Base-by-base conservation (phyloP, 306 rosid species). In the Trifolium subterraneum region DNA sequence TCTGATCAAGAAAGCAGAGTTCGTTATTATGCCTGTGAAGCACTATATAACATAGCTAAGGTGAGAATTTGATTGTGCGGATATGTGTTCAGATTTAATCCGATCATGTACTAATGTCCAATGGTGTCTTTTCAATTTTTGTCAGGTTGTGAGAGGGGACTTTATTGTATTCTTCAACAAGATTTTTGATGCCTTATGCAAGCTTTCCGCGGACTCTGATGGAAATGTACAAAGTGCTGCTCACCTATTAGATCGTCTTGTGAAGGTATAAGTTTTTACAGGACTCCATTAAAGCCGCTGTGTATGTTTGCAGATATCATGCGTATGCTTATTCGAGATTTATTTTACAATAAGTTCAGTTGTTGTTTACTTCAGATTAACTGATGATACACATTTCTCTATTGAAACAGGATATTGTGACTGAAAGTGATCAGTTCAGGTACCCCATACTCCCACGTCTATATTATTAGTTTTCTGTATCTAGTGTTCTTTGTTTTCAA, bases 341-440 rank as follows among this genome's bases (percentile, higher is more conserved):
- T 67, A 51, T 78, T 73, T 45, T 39, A 41, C 39, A n/a, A 19
- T 64, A 44, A 71, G 83, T 69, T 56, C 63, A 69, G 73, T 45
- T 39, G 64, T 25, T 35, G 47, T 71, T 38, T 60, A 64, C 68
- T 56, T 68, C 75, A 33, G 77, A 35, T 80, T 50, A 77, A 67
- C 59, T 75, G 64, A 81, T 64, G 78, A 45, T 75, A 33, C 74
- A 74, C 77, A 36, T 76, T 73, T 58, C 78, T 87, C 20, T 68
- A 27, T 71, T 88, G 88, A 75, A 76, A 82, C 96, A 95, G 99
- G 99, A 95, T 81, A 95, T 95, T 76, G 99, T 95, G 80, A 95
- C 99, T 50, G 99, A 95, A 84, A 92, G 98, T 51, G 98, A 95
- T 83, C 98, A 95, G 81, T 95, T 95, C 95, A 95, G 99, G 99